These are phyloP conservation scores for Diaporthe ilicicola DNA, from an alignment of 2,329 filamentous ascomycete species.

Conservation along the genomic window DNA sequence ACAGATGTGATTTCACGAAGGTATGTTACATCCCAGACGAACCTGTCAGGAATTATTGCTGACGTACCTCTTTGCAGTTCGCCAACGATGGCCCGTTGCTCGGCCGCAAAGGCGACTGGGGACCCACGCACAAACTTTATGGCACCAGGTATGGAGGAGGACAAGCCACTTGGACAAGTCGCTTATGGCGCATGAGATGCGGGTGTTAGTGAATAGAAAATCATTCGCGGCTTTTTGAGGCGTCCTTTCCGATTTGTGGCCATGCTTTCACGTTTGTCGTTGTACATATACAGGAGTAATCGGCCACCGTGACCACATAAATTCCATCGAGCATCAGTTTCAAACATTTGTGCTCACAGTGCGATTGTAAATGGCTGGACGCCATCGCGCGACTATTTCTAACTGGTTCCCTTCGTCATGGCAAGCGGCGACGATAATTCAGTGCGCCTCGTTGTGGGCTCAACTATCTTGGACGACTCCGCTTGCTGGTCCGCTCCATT, in stretches of 20 bases:
- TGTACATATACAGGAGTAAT: slow-evolving; percentile 40
- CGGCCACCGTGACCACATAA: slow-evolving; percentile 34
- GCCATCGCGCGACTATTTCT: not conserved
- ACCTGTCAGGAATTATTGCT: not conserved
- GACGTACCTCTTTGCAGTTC: slow-evolving; percentile 68
- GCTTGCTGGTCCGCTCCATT: not conserved
- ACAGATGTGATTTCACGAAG: slow-evolving; percentile 97
- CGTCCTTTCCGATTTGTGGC: slow-evolving; percentile 43
- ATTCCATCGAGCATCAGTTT: not conserved
- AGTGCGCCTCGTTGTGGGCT: not conserved
- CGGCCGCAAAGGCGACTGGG: slow-evolving; percentile 85
- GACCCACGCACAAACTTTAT: slow-evolving; percentile 83
- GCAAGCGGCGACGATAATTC: not conserved
- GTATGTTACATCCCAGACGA: slow-evolving; percentile 59
- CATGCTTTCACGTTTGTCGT: slow-evolving; percentile 34
- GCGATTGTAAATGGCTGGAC: not conserved
- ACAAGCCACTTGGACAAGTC: slow-evolving; percentile 68
- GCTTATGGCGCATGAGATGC: slow-evolving; percentile 62
- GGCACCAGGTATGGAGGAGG: slow-evolving; percentile 74
- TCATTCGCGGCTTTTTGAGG: slow-evolving; percentile 41
- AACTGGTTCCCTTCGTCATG: not conserved
- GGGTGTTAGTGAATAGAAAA: slow-evolving; percentile 35
- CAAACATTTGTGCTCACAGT: not conserved
- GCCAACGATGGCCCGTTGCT: slow-evolving; percentile 98
- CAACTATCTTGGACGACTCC: no score